Percentiles rank a stretch among this genome's conserved stretches.
These are phyloP conservation scores for Brassica carinata DNA, from an alignment of 345 rosid genomes.

Conservation along the genomic window DNA sequence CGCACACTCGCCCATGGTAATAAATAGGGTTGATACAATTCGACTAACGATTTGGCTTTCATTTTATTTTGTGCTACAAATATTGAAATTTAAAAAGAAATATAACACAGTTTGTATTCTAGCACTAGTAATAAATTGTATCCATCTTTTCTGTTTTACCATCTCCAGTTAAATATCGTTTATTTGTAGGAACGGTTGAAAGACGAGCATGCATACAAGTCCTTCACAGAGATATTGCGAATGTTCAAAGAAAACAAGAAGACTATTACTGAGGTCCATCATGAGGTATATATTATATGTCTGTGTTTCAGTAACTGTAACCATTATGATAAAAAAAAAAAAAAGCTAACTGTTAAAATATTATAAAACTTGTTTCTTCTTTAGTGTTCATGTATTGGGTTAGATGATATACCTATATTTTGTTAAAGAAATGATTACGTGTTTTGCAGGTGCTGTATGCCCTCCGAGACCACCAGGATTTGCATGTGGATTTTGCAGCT, in stretches of 20 bases:
- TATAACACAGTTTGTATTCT: not conserved
- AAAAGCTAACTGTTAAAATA: too few relatives aligned
- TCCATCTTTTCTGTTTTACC: not conserved
- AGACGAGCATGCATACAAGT: not conserved
- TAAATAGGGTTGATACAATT: not conserved
- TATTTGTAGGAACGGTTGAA: not conserved
- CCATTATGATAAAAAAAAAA: too few relatives aligned
- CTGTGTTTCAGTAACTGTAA: not conserved
- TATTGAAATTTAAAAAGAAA: not conserved
- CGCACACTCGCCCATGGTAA: not conserved
- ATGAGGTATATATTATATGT: not conserved
- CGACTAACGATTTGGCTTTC: not conserved
- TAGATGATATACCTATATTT: not conserved
- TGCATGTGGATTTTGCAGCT: constrained; percentile 51
- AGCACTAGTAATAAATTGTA: not conserved
- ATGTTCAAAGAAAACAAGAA: not conserved
- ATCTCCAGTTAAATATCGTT: not conserved
- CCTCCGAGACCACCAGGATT: constrained; percentile 78
- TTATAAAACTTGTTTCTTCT: not conserved
- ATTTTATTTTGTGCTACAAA: not conserved
- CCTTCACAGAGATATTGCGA: not conserved
- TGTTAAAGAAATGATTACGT: not conserved
- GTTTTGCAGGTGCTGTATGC: constrained; percentile 63
- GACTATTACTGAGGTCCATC: not conserved
- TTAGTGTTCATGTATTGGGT: not conserved